Evolutionary conservation across 345 rosid genomes (phyloP).

Genomic region (Geranium rotundifolium): DNA sequence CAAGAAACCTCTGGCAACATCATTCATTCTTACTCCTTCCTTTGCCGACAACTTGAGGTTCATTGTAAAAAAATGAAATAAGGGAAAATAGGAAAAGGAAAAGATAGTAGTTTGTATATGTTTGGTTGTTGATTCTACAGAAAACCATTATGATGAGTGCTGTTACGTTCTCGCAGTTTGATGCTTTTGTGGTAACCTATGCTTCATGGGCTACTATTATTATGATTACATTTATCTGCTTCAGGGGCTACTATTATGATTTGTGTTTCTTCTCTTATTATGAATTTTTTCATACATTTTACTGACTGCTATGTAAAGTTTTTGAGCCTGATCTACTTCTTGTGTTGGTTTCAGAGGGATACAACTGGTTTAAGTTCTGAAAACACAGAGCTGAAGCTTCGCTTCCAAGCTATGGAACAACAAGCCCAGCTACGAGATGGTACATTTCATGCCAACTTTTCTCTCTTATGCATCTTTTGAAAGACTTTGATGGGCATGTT

Average conservation of each 20-base stretch:
- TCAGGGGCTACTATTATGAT: neutral
- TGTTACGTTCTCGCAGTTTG: neutral
- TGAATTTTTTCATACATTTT: neutral
- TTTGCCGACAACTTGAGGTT: too few species aligned
- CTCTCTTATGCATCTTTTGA: neutral
- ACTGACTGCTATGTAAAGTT: neutral
- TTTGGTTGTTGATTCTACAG: neutral
- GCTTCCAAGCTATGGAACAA: slow-evolving; percentile 84
- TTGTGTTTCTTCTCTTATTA: neutral
- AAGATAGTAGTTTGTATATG: neutral
- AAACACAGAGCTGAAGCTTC: slow-evolving; percentile 88
- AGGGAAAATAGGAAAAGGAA: neutral
- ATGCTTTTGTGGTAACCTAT: neutral
- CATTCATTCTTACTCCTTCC: too few species aligned
- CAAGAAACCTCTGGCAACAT: neutral
- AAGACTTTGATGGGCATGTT: too few species aligned
- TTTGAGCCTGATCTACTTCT: neutral
- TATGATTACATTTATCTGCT: too few species aligned
- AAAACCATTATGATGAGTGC: neutral
- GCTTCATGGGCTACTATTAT: slow-evolving; percentile 1
- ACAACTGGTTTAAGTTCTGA: slow-evolving; percentile 65
- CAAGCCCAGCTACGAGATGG: slow-evolving; percentile 86
- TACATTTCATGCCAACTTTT: slow-evolving; percentile 13
- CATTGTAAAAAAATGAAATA: neutral
- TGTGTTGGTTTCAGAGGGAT: slow-evolving; percentile 54